A percentile compares a stretch with the other conserved stretches of the same genome.
Evolutionary conservation across 306 rosid genomes (phyloP).

Genomic region (Cicer pinnatifidum): DNA sequence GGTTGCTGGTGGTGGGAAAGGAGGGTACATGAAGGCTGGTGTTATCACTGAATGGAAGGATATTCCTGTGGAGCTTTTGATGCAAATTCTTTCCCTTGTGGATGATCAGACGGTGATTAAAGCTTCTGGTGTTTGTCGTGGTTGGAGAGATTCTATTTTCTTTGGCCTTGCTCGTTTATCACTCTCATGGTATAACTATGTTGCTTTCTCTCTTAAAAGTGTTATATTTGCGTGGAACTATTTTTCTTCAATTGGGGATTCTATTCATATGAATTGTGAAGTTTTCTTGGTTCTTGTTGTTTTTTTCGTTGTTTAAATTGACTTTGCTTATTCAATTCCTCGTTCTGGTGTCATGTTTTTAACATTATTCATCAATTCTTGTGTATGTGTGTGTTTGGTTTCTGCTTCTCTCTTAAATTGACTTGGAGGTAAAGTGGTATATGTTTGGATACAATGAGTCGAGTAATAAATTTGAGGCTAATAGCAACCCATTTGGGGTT

Average conservation of each 20-base stretch:
- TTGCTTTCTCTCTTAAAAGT: background rate
- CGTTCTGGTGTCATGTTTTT: background rate
- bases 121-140: constrained; percentile 90
- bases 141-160: constrained; percentile 92
- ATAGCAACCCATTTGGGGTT: background rate
- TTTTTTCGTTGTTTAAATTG: background rate
- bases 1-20: constrained; percentile 54
- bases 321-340: constrained; percentile 32
- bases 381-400: too few species aligned
- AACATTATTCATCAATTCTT: background rate
- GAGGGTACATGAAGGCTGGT: constrained; percentile 65
- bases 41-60: constrained; percentile 78
- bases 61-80: constrained; percentile 89
- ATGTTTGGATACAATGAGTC: too few species aligned
- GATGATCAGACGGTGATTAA: constrained; percentile 76
- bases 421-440: too few species aligned
- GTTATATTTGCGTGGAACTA: background rate
- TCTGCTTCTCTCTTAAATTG: too few species aligned
- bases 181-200: constrained; percentile 71
- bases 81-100: constrained; percentile 75
- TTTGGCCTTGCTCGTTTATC: constrained; percentile 79
- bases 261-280: background rate
- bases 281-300: constrained; percentile 23
- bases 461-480: too few species aligned
- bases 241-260: constrained; percentile 28